Base-by-base conservation (phyloP, 2,329 filamentous ascomycete species). In the Arthrobotrys conoides region DNA sequence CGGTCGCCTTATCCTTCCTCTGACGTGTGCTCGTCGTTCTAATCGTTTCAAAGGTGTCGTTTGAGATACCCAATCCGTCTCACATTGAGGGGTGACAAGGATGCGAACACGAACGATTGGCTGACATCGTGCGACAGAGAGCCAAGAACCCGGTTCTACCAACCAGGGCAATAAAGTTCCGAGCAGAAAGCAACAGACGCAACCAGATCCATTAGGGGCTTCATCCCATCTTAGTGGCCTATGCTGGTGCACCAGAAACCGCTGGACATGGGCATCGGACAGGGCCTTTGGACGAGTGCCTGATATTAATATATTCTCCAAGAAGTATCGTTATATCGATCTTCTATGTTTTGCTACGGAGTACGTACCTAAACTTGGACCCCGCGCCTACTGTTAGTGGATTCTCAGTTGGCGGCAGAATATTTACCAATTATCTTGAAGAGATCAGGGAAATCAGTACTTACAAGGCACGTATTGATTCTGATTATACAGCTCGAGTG, bases 51-150 rank as follows among this genome's bases (percentile, higher is more conserved):
- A 36, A 33, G 5, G 3, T 18, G 63, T 30, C 44, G 63, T 66
- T 77, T 77, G 48, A 55, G 73, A 76, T 59, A 72, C 75, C 75
- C 14, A 68, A 72, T 64, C 16, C 75, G 75, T 78, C 75, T 78
- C 75, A 48, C 64, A 57, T 78, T 71, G 63, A 78, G 46, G 44
- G 61, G 46, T 36, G 66, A 41, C 44, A 38, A 57, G 75, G 75
- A 36, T 55, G 5, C 18, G 6, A 49, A 72, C 67, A 59, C 68
- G 53, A 72, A 63, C 63, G 24, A 78, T 78, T 78, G 75, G 75
- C 59, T 68, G 57, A 49, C 36, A 61, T 44, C 36, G 57, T 61
- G 57, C 57, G 36, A 61, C n/a, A 46, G 36, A n/a, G 27, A 30
- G 22, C 68, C 67, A 64, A 57, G 55, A 53, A 36, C 71, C 44